phyloP scores from a whole-genome alignment of 2,329 filamentous ascomycete species.

The Fusarium protoensiforme region DNA sequence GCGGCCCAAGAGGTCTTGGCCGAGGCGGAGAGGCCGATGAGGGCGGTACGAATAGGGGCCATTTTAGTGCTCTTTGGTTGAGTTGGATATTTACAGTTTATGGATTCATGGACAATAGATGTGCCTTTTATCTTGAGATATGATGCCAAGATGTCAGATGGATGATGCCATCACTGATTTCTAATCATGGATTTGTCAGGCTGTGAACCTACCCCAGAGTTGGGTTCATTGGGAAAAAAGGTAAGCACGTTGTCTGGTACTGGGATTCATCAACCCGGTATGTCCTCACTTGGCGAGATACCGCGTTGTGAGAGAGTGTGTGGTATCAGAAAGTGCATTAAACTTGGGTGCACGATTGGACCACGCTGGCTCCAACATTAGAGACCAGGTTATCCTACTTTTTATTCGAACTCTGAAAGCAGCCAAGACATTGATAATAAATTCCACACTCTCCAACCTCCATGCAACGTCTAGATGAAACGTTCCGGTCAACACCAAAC shows the following conservation, averaged over 20 bases:
- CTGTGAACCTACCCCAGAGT: not conserved
- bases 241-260: not conserved
- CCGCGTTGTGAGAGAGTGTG: no score
- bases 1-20: conserved; percentile 65
- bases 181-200: conserved; percentile 23
- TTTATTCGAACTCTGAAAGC: not conserved
- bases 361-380: no score
- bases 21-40: conserved; percentile 68
- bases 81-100: not conserved
- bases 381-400: not conserved
- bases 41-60: conserved; percentile 64
- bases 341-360: no score
- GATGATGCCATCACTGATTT: not conserved
- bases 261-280: not conserved
- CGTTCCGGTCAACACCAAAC: not conserved
- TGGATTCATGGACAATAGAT: not conserved
- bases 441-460: not conserved
- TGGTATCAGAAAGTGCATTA: no score
- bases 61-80: conserved; percentile 36
- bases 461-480: not conserved
- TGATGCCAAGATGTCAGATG: not conserved
- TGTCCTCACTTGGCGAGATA: not conserved
- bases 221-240: not conserved
- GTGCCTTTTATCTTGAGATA: not conserved
- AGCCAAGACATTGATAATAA: not conserved